Evolutionary conservation across 2,329 filamentous ascomycete species (phyloP), one percentile per base, ranked within the genome.

Genomic region (Metarhizium album): DNA sequence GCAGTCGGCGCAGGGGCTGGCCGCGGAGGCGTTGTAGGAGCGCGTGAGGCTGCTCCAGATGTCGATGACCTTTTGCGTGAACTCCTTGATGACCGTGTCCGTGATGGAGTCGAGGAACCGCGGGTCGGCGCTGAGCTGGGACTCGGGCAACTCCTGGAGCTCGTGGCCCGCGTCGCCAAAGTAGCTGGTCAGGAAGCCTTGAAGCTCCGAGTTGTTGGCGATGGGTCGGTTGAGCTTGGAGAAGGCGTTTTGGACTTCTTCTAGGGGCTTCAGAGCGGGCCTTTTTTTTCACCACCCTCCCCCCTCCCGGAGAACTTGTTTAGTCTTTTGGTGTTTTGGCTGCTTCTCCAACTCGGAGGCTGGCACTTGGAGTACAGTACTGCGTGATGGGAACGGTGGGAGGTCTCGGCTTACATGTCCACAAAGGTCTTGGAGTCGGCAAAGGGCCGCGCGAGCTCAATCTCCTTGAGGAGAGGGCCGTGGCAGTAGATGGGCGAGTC

Each of bases 401-500:
- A 16, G 37, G 9, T 22, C 20, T 27, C 3, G 22, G 66, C 71
- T 67, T 68, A 80, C 78, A 84, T 80, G 61, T 86, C 83, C 42
- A 86, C 83, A 61, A 84, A 86, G 1, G 81, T 84, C 71, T 86
- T 86, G 53, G 81, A 85, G 66, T 86, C 83, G 14, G 70, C 66
- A 56, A 85, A 86, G 0, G 82, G 82, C 23, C 69, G 70, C 2
- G 82, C 82, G 9, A 85, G 69, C 67, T 86, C 74, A 46, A 86
- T 75, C 54, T 79, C 72, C 53, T 74, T 71, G 2, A 86, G 71
- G 13, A 86, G 72, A 0, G 83, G 78, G 46, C 83, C 83, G 55
- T 81, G 74, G 61, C 83, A 86, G 65, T 86, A 86, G 20, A 86
- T 70, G 16, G 79, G 75, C 8, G 82, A 85, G 61, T 84, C 79